Percentiles rank a stretch among this genome's conserved stretches.
These are phyloP conservation scores for Fusarium papillatum DNA, from an alignment of 2,329 filamentous ascomycete genomes.

Conservation along the genomic window DNA sequence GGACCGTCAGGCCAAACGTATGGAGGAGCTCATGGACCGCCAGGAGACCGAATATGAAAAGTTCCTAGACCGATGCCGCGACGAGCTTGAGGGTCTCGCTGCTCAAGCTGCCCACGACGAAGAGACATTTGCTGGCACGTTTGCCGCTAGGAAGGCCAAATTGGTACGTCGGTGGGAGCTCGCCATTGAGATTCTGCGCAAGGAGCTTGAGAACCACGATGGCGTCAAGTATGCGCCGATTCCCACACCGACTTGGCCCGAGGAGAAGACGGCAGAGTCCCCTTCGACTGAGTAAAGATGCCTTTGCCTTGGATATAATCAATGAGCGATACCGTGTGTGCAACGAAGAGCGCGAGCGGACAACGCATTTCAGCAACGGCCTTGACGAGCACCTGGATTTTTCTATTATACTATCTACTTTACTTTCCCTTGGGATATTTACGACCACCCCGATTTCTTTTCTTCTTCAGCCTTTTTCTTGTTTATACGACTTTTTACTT, in stretches of 20 bases:
- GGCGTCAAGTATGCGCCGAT: slow-evolving; percentile 57
- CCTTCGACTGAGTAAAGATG: slow-evolving; percentile 7
- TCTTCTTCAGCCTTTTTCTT: slow-evolving; percentile 13
- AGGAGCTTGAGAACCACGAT: slow-evolving; percentile 62
- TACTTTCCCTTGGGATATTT: not conserved
- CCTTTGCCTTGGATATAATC: not conserved
- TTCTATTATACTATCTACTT: not conserved
- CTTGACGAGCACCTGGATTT: slow-evolving; percentile 7
- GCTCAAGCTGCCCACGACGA: slow-evolving; percentile 64
- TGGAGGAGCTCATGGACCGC: slow-evolving; percentile 69
- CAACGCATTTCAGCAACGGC: not conserved
- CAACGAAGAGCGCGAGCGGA: not conserved
- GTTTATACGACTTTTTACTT: slow-evolving; percentile 18
- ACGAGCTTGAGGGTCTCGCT: slow-evolving; percentile 63
- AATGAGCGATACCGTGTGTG: not conserved
- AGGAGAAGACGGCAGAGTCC: slow-evolving; percentile 16
- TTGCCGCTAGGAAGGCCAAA: slow-evolving; percentile 59
- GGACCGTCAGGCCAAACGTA: slow-evolving; percentile 72
- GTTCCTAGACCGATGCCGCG: slow-evolving; percentile 59
- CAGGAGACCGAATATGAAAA: slow-evolving; percentile 66
- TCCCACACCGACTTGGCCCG: slow-evolving; percentile 50
- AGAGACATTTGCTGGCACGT: slow-evolving; percentile 59
- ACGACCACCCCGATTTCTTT: slow-evolving; percentile 7
- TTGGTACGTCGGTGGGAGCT: slow-evolving; percentile 66
- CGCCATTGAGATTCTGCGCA: slow-evolving; percentile 65